phyloP scores from a whole-genome alignment of 2,329 filamentous ascomycete species.

The Onygenales sp. region DNA sequence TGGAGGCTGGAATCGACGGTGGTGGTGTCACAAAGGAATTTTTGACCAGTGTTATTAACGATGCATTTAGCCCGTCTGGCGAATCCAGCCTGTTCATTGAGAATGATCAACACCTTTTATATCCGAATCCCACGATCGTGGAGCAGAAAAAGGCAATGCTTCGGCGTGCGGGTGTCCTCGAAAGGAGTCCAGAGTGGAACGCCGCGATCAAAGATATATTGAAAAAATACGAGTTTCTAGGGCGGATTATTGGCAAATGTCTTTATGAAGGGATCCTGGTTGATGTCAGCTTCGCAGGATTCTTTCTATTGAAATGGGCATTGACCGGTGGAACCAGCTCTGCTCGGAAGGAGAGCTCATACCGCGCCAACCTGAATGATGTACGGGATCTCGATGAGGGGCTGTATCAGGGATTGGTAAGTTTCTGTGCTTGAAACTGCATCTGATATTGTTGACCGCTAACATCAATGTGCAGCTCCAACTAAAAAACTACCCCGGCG shows the following conservation, averaged over 20 bases:
- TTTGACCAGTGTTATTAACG: slow-evolving; percentile 73
- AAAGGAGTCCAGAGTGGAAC: slow-evolving; percentile 49
- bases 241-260: slow-evolving; percentile 89
- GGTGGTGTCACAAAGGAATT: slow-evolving; percentile 98
- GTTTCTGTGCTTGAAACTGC: slow-evolving; percentile 13
- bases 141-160: slow-evolving; percentile 58
- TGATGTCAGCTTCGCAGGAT: slow-evolving; percentile 84
- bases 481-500: slow-evolving; percentile 75
- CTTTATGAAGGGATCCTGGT: slow-evolving; percentile 94
- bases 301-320: slow-evolving; percentile 94
- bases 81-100: slow-evolving; percentile 62
- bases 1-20: slow-evolving; percentile 91
- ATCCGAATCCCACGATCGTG: slow-evolving; percentile 71
- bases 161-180: slow-evolving; percentile 41
- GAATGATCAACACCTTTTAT: slow-evolving; percentile 78
- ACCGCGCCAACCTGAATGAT: slow-evolving; percentile 90
- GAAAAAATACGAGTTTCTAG: slow-evolving; percentile 78
- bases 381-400: slow-evolving; percentile 83
- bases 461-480: slow-evolving; percentile 32
- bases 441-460: slow-evolving; percentile 5
- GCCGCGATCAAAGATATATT: slow-evolving; percentile 52
- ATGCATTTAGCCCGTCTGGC: slow-evolving; percentile 62
- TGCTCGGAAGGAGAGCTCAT: slow-evolving; percentile 58
- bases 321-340: slow-evolving; percentile 57
- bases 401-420: slow-evolving; percentile 74